Percentiles rank a stretch among this genome's conserved stretches.
These are phyloP conservation scores for Durotheca rogersii DNA, from an alignment of 495 filamentous ascomycete genomes.

Conservation along the genomic window DNA sequence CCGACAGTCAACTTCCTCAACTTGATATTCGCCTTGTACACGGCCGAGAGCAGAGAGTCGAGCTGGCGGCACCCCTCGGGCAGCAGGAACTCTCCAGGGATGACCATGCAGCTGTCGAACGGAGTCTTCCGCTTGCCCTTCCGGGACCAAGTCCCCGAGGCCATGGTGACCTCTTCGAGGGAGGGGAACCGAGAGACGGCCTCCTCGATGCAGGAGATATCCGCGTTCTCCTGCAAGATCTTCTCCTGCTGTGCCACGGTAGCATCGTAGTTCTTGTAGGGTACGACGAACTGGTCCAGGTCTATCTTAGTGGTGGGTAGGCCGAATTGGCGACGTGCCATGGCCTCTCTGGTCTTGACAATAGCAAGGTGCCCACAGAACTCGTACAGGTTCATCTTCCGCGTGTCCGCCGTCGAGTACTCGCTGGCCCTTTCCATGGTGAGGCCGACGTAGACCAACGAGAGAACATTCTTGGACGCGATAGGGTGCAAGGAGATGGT, in stretches of 20 bases:
- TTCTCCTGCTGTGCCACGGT: slow-evolving; percentile 6
- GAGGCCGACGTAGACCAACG: slow-evolving; percentile 17
- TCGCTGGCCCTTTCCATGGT: not conserved
- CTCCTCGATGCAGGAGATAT: slow-evolving; percentile 16
- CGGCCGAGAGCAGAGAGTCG: slow-evolving; percentile 13
- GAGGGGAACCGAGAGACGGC: slow-evolving; percentile 10
- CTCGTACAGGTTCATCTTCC: not conserved
- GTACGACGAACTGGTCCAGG: slow-evolving; percentile 3
- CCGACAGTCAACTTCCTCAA: slow-evolving; percentile 12
- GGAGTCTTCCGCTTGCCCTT: not conserved
- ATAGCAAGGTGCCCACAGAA: not conserved
- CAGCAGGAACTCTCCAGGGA: not conserved
- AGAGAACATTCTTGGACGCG: slow-evolving; percentile 17
- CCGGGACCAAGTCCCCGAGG: slow-evolving; percentile 2
- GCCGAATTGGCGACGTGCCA: too few species aligned
- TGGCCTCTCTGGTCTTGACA: not conserved
- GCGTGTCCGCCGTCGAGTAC: too few species aligned
- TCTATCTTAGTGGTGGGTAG: too few species aligned
- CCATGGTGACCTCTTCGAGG: slow-evolving; percentile 14
- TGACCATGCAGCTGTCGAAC: not conserved
- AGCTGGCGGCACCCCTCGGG: slow-evolving; percentile 11
- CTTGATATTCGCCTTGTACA: slow-evolving; percentile 7
- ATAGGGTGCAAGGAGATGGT: slow-evolving; percentile 26
- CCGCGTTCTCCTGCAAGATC: slow-evolving; percentile 2
- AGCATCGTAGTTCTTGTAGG: slow-evolving; percentile 12